Evolutionary conservation across 441 rosid species (phyloP).

Genomic region (Gossypium davidsonii): DNA sequence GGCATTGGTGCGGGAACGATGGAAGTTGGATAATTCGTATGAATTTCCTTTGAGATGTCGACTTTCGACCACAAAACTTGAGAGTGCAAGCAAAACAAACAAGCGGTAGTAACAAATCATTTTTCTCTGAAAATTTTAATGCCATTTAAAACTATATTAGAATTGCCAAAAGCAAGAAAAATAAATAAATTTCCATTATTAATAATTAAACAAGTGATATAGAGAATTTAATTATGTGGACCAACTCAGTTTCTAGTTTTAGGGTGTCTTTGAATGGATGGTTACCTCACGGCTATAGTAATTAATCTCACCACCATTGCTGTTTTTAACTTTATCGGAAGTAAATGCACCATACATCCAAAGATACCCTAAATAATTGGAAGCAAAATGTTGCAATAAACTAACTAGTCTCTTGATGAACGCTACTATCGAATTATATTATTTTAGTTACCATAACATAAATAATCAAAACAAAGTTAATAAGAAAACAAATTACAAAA

Average conservation of each 20-base stretch:
- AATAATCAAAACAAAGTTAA: too few relatives aligned
- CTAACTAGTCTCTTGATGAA: too few relatives aligned
- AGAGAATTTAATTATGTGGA: too few relatives aligned
- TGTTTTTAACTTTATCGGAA: too few relatives aligned
- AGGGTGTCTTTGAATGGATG: neutral
- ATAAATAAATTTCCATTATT: too few relatives aligned
- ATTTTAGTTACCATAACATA: too few relatives aligned
- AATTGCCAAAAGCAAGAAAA: neutral
- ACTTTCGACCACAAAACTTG: neutral
- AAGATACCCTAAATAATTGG: neutral
- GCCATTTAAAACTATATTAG: neutral
- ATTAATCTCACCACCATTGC: fast-evolving
- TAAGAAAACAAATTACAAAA: neutral
- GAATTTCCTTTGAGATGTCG: neutral
- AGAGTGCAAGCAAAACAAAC: neutral
- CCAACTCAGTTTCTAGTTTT: too few relatives aligned
- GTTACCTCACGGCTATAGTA: neutral
- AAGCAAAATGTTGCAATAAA: neutral
- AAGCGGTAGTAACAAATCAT: neutral
- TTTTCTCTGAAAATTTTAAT: neutral
- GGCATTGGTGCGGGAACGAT: neutral
- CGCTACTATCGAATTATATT: too few relatives aligned
- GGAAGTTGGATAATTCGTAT: neutral
- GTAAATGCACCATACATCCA: too few relatives aligned
- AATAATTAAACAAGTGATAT: too few relatives aligned